Evolutionary conservation across 2,329 filamentous ascomycete species (phyloP).

Genomic region (Coleophoma cylindrospora): DNA sequence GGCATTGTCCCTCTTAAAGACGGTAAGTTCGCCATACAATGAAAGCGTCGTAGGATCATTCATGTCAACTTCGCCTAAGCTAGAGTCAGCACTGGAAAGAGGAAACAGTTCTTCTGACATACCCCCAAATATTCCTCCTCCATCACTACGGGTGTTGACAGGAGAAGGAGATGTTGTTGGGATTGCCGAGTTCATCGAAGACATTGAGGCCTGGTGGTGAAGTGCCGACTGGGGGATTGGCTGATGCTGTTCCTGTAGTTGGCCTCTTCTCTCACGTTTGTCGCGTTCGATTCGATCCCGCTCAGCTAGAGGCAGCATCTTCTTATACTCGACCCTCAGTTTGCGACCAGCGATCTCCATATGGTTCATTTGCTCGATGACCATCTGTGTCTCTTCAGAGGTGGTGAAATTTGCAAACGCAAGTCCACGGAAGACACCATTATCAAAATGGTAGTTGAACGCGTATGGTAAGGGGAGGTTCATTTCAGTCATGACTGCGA

Average conservation of each 20-base stretch:
- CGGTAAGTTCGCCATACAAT: constrained; percentile 83
- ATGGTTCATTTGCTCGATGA: constrained; percentile 93
- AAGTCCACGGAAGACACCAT: constrained; percentile 90
- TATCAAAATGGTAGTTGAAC: constrained; percentile 99
- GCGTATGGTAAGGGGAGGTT: constrained; percentile 92
- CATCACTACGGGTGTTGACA: constrained; percentile 22
- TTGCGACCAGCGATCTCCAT: constrained; percentile 94
- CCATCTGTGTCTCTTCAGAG: constrained; percentile 84
- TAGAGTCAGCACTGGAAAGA: constrained; percentile 11
- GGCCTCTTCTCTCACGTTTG: constrained; percentile 91
- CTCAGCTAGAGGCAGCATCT: constrained; percentile 94
- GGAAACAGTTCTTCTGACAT: constrained; percentile 6
- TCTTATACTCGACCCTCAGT: constrained; percentile 96
- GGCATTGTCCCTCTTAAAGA: constrained; percentile 77
- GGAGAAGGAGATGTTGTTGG: constrained; percentile 33
- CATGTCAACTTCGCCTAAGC: constrained; percentile 61
- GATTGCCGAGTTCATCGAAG: constrained; percentile 57
- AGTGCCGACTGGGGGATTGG: constrained; percentile 61
- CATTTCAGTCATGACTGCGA: constrained; percentile 90
- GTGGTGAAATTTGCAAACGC: constrained; percentile 99
- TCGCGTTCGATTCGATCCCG: constrained; percentile 94
- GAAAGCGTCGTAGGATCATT: constrained; percentile 85
- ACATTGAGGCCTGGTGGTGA: constrained; percentile 78
- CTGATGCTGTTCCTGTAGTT: constrained; percentile 94
- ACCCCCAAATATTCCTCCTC: constrained; percentile 4